Conservation (phyloP, 495 filamentous ascomycete species). For the Hypoxylon rickii region DNA sequence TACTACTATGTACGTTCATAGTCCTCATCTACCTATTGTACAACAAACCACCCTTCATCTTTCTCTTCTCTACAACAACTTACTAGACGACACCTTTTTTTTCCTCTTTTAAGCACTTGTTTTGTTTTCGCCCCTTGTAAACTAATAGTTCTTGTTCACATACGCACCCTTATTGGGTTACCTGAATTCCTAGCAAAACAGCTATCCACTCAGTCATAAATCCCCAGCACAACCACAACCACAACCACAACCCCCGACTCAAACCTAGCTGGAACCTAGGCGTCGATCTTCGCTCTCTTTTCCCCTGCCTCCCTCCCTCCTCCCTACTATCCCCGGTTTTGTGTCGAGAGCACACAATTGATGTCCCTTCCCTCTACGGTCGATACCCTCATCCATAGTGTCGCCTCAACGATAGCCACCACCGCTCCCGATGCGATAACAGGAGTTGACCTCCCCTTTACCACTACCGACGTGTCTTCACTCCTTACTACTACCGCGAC, state of each 20-base stretch:
- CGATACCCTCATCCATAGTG: conserved; percentile 14
- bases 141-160: no score
- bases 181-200: no score
- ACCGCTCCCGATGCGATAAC: conserved; percentile 31
- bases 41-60: not conserved
- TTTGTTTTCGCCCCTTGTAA: conserved; percentile 12
- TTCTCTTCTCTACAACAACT: conserved; percentile 4
- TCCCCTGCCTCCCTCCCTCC: conserved; percentile 14
- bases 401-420: conserved; percentile 35
- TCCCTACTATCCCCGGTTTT: conserved; percentile 11
- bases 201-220: no score
- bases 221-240: not conserved
- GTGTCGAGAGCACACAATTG: conserved; percentile 15
- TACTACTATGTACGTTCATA: no score
- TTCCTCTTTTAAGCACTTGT: conserved; percentile 6
- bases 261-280: conserved; percentile 35
- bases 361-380: conserved; percentile 36
- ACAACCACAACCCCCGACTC: conserved; percentile 1
- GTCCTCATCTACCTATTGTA: not conserved
- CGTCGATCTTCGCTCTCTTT: conserved; percentile 28
- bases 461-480: conserved; percentile 37
- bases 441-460: conserved; percentile 36
- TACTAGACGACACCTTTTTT: not conserved
- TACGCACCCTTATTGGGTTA: no score
- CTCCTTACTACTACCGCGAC: conserved; percentile 38